phyloP scores from a whole-genome alignment of 2,329 filamentous ascomycete genomes.

The Chaetomiaceae sp. region DNA sequence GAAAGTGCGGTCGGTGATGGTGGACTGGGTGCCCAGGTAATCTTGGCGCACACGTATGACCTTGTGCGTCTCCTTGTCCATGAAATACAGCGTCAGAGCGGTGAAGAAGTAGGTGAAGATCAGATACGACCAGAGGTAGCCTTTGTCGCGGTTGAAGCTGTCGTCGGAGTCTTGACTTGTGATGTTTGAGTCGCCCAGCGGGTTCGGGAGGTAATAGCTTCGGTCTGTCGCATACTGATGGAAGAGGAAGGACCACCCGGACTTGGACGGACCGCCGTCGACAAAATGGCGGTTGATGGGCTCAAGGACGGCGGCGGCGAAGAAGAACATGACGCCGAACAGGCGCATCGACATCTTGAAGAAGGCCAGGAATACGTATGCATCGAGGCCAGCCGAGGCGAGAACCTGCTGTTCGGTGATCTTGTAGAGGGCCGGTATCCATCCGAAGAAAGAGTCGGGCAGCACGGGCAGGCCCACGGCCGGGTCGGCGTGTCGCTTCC shows the following conservation, averaged over 20 bases:
- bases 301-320: constrained; percentile 73
- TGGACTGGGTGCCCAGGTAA: constrained; percentile 88
- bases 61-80: constrained; percentile 76
- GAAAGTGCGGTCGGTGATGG: constrained; percentile 93
- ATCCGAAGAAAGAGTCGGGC: constrained; percentile 82
- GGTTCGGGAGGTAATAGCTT: neutral
- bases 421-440: constrained; percentile 80
- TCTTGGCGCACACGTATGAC: constrained; percentile 84
- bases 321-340: constrained; percentile 72
- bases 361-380: constrained; percentile 91
- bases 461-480: constrained; percentile 65
- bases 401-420: constrained; percentile 88
- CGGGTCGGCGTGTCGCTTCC: constrained; percentile 67
- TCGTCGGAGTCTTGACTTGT: constrained; percentile 27
- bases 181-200: constrained; percentile 12
- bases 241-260: constrained; percentile 15
- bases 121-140: constrained; percentile 87
- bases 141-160: constrained; percentile 34
- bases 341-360: constrained; percentile 93
- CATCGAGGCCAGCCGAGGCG: constrained; percentile 85
- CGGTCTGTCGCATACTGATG: constrained; percentile 10
- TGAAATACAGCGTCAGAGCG: constrained; percentile 72
- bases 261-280: constrained; percentile 13
- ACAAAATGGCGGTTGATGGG: constrained; percentile 75
- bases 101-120: constrained; percentile 95